Percentiles rank a stretch among this genome's conserved stretches.
These are phyloP conservation scores for Eremothecium gossypii DNA, from an alignment of 1,139 yeast species.

Conservation along the genomic window DNA sequence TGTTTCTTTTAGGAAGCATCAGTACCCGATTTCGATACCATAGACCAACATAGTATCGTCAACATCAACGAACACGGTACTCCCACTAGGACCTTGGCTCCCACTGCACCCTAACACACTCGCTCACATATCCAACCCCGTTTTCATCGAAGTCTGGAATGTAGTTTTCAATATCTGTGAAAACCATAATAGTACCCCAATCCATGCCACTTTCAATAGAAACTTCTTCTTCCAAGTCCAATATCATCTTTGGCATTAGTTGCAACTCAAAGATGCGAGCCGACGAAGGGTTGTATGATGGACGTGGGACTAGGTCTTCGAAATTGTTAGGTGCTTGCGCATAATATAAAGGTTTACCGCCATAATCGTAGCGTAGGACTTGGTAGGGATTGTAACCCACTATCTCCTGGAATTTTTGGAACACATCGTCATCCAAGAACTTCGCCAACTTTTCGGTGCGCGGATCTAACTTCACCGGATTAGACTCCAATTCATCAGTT, in stretches of 20 bases:
- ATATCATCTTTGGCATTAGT: constrained; percentile 86
- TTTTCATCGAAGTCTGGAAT: constrained; percentile 50
- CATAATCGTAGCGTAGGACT: constrained; percentile 70
- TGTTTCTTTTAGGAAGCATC: not conserved
- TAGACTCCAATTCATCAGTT: constrained; percentile 29
- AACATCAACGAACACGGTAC: not conserved
- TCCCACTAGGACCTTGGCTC: constrained; percentile 36
- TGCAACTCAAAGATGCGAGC: constrained; percentile 71
- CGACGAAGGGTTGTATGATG: constrained; percentile 52
- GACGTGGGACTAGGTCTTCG: constrained; percentile 21
- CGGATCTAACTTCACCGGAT: constrained; percentile 30
- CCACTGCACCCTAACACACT: constrained; percentile 96
- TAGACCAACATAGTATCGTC: constrained; percentile 4
- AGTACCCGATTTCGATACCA: constrained; percentile 3
- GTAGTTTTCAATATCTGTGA: constrained; percentile 68
- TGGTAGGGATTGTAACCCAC: constrained; percentile 79
- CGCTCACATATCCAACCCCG: constrained; percentile 77
- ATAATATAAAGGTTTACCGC: constrained; percentile 67
- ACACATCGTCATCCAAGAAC: constrained; percentile 62
- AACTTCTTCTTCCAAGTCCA: constrained; percentile 57
- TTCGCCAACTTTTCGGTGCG: constrained; percentile 34
- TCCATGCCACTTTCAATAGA: constrained; percentile 74
- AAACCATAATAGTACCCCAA: constrained; percentile 91
- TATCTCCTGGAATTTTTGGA: constrained; percentile 66
- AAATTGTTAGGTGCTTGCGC: constrained; percentile 39